A percentile compares a stretch with the other conserved stretches of the same genome.
phyloP scores from a whole-genome alignment of 176 grass and related monocot genomes.

The Rhipidocladum racemiflorum region DNA sequence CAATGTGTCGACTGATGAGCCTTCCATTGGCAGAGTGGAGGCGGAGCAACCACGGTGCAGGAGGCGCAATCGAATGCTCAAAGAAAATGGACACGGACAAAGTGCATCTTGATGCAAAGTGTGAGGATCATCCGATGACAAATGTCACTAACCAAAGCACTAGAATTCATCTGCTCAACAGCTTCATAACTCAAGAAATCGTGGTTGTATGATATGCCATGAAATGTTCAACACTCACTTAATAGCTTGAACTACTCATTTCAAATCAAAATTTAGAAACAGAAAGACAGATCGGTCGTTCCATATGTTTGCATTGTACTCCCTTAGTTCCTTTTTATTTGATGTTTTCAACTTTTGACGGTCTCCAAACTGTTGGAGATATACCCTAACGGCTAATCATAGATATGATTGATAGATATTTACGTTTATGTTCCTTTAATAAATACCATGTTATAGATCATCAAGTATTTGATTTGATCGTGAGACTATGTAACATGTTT shows the following conservation, averaged over 20 bases:
- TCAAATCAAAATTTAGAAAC: background rate
- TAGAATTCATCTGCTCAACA: background rate
- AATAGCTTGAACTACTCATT: background rate
- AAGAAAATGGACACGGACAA: background rate
- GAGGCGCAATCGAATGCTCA: background rate
- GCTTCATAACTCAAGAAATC: background rate
- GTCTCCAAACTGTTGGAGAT: too few relatives aligned
- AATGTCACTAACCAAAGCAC: background rate
- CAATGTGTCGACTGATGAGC: background rate
- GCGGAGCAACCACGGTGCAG: background rate
- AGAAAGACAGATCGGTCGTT: background rate
- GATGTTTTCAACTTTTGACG: too few relatives aligned
- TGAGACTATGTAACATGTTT: too few relatives aligned
- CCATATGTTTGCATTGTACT: too few relatives aligned
- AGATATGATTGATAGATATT: too few relatives aligned
- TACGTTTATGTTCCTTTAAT: too few relatives aligned
- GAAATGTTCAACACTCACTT: background rate
- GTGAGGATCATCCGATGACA: background rate
- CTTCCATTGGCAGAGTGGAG: background rate
- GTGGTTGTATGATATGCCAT: background rate
- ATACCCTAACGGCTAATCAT: too few relatives aligned
- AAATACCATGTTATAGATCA: too few relatives aligned
- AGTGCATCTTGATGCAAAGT: background rate
- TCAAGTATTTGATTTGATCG: too few relatives aligned
- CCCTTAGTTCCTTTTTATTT: too few relatives aligned